A percentile compares a stretch with the other conserved stretches of the same genome.
phyloP scores from a whole-genome alignment of 306 rosid species.

The Gleditsia sinensis region DNA sequence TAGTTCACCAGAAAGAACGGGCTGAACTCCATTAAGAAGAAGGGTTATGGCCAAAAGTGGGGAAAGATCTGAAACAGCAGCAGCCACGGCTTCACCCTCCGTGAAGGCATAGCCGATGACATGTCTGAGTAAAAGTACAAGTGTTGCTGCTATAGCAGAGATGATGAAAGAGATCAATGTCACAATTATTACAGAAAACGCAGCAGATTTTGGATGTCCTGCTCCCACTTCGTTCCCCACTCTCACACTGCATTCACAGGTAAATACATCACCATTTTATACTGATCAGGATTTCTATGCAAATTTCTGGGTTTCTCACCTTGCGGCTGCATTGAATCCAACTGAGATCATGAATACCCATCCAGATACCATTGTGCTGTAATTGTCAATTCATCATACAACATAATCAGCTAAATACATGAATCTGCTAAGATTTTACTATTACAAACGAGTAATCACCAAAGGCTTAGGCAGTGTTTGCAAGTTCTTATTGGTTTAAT shows the following conservation, averaged over 20 bases:
- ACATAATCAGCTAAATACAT: too few species aligned
- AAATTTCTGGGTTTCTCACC: not conserved
- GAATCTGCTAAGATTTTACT: not conserved
- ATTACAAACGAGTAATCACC: too few species aligned
- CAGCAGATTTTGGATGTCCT: slow-evolving; percentile 53
- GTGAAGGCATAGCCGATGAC: slow-evolving; percentile 4
- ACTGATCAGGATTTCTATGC: too few species aligned
- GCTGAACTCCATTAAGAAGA: slow-evolving; percentile 1
- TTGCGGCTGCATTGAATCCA: slow-evolving; percentile 11
- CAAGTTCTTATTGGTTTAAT: too few species aligned
- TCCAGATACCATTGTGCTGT: slow-evolving; percentile 12
- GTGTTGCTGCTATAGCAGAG: not conserved
- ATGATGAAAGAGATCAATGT: not conserved
- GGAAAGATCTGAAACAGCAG: slow-evolving; percentile 11
- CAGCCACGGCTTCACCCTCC: not conserved
- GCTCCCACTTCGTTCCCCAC: slow-evolving; percentile 67
- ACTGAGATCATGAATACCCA: slow-evolving; percentile 23
- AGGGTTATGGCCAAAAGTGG: not conserved
- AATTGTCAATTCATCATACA: not conserved
- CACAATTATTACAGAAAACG: slow-evolving; percentile 49
- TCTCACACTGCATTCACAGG: slow-evolving; percentile 43
- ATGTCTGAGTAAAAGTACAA: not conserved
- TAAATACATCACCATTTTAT: too few species aligned
- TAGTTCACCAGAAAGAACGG: not conserved
- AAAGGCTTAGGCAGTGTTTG: too few species aligned